Percentiles rank a stretch among this genome's conserved stretches.
These are phyloP conservation scores for Populus hybrid DNA, from an alignment of 441 rosid genomes.

Conservation along the genomic window DNA sequence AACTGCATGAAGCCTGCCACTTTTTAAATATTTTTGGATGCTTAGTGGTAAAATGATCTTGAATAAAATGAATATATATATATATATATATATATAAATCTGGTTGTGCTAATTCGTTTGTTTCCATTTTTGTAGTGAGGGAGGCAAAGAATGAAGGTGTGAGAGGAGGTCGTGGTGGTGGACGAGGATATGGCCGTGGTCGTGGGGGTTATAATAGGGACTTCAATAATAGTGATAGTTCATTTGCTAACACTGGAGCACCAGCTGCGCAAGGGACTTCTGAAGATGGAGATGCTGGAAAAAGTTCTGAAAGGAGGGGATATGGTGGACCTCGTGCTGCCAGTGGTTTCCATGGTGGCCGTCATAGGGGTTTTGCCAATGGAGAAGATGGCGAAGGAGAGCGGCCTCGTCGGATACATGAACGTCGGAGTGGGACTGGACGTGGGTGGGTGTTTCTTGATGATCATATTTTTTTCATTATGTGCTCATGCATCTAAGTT, in stretches of 20 bases:
- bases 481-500: neutral
- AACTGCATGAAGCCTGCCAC: neutral
- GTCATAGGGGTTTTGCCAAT: slow-evolving; percentile 52
- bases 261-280: slow-evolving; percentile 41
- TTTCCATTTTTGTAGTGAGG: slow-evolving; percentile 33
- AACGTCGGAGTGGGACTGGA: slow-evolving; percentile 82
- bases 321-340: slow-evolving; percentile 52
- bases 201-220: slow-evolving; percentile 59
- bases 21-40: neutral
- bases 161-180: slow-evolving; percentile 56
- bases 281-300: slow-evolving; percentile 60
- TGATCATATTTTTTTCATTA: neutral
- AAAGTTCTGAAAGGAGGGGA: slow-evolving; percentile 51
- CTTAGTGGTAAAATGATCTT: neutral
- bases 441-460: slow-evolving; percentile 50
- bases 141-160: slow-evolving; percentile 47
- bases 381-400: slow-evolving; percentile 61
- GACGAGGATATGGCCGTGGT: slow-evolving; percentile 54
- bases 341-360: slow-evolving; percentile 54
- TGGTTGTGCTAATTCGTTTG: neutral
- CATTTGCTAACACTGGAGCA: slow-evolving; percentile 21
- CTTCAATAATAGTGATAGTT: slow-evolving; percentile 15
- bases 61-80: neutral
- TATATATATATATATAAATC: too few relatives aligned
- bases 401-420: slow-evolving; percentile 54